A percentile compares a stretch with the other conserved stretches of the same genome.
These are phyloP conservation scores for Pyrenophora teres DNA, from an alignment of 2,329 filamentous ascomycete genomes.

Conservation along the genomic window DNA sequence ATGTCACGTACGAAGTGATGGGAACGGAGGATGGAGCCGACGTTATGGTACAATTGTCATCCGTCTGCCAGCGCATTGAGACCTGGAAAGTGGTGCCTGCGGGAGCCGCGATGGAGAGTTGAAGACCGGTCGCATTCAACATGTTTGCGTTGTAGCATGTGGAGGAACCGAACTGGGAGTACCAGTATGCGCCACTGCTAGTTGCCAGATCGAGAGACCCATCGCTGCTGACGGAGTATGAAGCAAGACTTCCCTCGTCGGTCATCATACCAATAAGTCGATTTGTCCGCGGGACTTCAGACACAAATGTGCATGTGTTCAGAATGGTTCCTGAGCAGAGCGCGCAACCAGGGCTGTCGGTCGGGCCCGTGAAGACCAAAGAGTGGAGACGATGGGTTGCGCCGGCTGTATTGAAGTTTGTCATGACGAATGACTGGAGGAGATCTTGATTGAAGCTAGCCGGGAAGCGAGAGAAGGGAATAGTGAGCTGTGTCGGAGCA, in stretches of 20 bases:
- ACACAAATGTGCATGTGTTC: slow-evolving; percentile 10
- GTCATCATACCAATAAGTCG: slow-evolving; percentile 5
- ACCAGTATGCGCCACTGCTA: slow-evolving; percentile 4
- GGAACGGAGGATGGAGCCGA: slow-evolving; percentile 1
- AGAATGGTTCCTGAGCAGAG: slow-evolving; percentile 12
- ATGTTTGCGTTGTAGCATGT: slow-evolving; percentile 9
- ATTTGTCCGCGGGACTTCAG: slow-evolving; percentile 1
- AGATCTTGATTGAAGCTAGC: not conserved
- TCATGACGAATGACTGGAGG: slow-evolving; percentile 8
- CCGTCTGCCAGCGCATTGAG: slow-evolving; percentile 9
- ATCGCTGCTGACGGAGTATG: slow-evolving; percentile 4
- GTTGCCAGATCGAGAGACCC: slow-evolving; percentile 5
- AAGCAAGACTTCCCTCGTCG: slow-evolving; percentile 8
- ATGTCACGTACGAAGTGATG: slow-evolving; percentile 7
- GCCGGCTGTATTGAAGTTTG: slow-evolving; percentile 4
- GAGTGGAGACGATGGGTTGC: slow-evolving; percentile 6
- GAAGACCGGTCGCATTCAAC: slow-evolving; percentile 6
- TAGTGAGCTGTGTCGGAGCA: slow-evolving; percentile 2
- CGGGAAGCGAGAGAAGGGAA: slow-evolving; percentile 8
- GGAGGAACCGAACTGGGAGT: slow-evolving; percentile 2
- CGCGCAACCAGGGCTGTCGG: slow-evolving; percentile 8
- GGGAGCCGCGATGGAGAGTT: slow-evolving; percentile 7
- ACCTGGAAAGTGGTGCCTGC: slow-evolving; percentile 7
- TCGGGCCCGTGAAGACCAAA: slow-evolving; percentile 6
- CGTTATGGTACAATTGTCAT: not conserved